A percentile compares a stretch with the other conserved stretches of the same genome.
phyloP scores from a whole-genome alignment of 495 filamentous ascomycete genomes.

The Neurospora sp. region DNA sequence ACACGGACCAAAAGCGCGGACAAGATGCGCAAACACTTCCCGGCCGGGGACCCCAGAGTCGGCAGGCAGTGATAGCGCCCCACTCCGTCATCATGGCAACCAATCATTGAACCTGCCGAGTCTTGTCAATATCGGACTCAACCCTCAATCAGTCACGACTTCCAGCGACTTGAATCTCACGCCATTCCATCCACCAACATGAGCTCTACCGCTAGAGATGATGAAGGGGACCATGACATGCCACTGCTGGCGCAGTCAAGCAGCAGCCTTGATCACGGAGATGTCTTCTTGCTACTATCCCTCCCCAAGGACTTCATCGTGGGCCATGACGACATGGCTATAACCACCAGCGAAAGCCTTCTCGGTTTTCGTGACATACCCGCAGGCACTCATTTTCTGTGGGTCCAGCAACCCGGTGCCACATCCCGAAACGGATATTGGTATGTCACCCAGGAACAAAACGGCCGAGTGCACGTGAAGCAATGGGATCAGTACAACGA shows the following conservation, averaged over 20 bases:
- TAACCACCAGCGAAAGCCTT: slow-evolving; percentile 31
- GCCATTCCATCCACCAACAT: background rate
- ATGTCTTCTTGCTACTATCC: slow-evolving; percentile 32
- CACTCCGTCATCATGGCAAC: background rate
- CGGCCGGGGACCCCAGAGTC: background rate
- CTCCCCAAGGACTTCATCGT: slow-evolving; percentile 32
- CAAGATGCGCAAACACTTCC: background rate
- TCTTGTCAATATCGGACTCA: background rate
- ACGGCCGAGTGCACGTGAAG: slow-evolving; percentile 39
- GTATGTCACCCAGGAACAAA: slow-evolving; percentile 33
- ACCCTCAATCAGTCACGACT: background rate
- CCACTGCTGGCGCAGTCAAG: background rate
- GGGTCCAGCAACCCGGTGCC: slow-evolving; percentile 41
- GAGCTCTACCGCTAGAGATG: background rate
- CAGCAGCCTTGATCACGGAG: slow-evolving; percentile 21
- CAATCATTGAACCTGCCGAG: background rate
- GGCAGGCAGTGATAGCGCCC: background rate
- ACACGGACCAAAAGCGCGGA: background rate
- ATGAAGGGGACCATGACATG: background rate
- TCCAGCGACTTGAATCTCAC: background rate
- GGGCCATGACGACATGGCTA: slow-evolving; percentile 35
- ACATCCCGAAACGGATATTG: slow-evolving; percentile 48
- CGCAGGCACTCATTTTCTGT: slow-evolving; percentile 47
- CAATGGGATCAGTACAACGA: slow-evolving; percentile 51
- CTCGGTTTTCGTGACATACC: slow-evolving; percentile 50